Evolutionary conservation across 2,329 filamentous ascomycete genomes (phyloP), one percentile per base, ranked within the genome.

Genomic region (Aspergillus tamarii): DNA sequence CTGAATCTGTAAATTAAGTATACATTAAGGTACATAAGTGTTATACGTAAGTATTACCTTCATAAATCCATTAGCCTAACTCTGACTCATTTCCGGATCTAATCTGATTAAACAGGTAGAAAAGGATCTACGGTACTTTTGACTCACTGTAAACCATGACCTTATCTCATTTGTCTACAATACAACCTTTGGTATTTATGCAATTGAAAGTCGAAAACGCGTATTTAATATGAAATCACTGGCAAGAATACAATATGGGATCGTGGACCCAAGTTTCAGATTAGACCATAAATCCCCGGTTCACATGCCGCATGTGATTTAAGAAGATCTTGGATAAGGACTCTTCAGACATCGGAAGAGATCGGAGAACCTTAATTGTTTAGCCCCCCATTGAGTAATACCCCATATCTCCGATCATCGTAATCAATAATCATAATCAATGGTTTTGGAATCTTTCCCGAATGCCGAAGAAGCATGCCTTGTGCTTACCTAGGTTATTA

Each of bases 241-340:
- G 7, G 19, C 16, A n/a, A 41, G 39, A 41, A 9, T 41, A 41
- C 19, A 19, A 41, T 8, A 41, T 41, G 16, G 16, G 16, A n/a
- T 6, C 39, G 14, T 46, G 21, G 43, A 3, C n/a, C 43, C 43
- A 11, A 14, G 28, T 52, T 30, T 52, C 12, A 52, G 28, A 28
- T 9, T 30, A 2, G 30, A 30, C 43, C 23, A 34, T 53, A 53
- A 53, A 32, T 36, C n/a, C 52, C 52, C 32, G 30, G 23, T 50
- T 54, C 52, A 55, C 52, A 55, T 55, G 32, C 21, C 7, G n/a
- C 50, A 53, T 32, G 50, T 53, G 50, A 53, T 53, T 19, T 41
- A 19, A n/a, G 16, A 19, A 10, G 19, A 36, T 36, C 28, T 19
- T 32, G 26, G 23, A 53, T 53, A 28, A n/a, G 39, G 16, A 12